A percentile compares a stretch with the other conserved stretches of the same genome.
Evolutionary conservation across 768 basidiomycete genomes (phyloP).

Genomic region (Boletus tylopilopsis): DNA sequence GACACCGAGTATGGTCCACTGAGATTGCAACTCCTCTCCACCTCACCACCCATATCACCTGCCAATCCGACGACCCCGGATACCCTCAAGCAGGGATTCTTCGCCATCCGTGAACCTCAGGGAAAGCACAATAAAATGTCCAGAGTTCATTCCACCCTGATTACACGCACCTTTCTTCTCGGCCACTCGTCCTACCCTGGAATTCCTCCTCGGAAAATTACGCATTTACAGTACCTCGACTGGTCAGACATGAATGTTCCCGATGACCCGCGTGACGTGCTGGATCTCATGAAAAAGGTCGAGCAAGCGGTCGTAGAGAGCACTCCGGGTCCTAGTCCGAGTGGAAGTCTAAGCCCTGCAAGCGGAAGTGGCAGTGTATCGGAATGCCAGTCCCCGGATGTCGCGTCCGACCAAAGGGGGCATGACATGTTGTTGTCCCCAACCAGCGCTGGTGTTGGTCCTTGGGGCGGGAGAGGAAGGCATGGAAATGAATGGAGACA

Average conservation of each 20-base stretch:
- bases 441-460: constrained; percentile 3
- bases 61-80: constrained; percentile 33
- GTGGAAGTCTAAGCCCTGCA: constrained; percentile 21
- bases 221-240: constrained; percentile 88
- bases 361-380: constrained; percentile 18
- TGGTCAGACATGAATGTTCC: constrained; percentile 99
- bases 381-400: constrained; percentile 18
- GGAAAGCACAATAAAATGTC: constrained; percentile 6
- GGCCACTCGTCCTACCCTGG: constrained; percentile 58
- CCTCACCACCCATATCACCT: constrained; percentile 36
- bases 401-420: neutral
- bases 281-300: constrained; percentile 73
- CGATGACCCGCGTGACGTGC: constrained; percentile 69
- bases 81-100: constrained; percentile 32
- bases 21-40: constrained; percentile 50
- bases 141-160: constrained; percentile 26
- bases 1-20: constrained; percentile 68
- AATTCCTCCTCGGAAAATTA: constrained; percentile 59
- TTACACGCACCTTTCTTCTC: constrained; percentile 68
- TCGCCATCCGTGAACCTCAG: constrained; percentile 29
- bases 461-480: constrained; percentile 4
- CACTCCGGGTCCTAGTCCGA: constrained; percentile 29
- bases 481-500: constrained; percentile 28
- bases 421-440: constrained; percentile 17
- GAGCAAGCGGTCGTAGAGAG: constrained; percentile 32